Evolutionary conservation across 129 eudicot species (phyloP), one percentile per base, ranked within the genome.

Genomic region (Cynara cardunculus): DNA sequence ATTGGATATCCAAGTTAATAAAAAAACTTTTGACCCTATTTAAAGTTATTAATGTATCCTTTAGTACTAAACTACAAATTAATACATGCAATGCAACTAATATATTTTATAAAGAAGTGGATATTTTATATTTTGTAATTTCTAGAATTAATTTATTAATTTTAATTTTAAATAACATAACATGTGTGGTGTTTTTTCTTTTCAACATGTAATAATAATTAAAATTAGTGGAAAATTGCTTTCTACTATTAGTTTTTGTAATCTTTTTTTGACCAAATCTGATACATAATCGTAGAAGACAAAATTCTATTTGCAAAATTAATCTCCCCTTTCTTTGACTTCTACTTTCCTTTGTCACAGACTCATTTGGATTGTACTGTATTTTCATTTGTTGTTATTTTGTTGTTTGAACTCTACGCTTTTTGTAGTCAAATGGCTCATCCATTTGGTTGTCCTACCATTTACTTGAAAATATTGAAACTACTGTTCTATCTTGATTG

Each of bases 231-330:
- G 22, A 13, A 6, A 21, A 16, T 46, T 49, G 75, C 32, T 46
- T n/a, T 81, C 25, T 72, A 25, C 44, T 59, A 59, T 39, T 62
- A 61, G 78, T 16, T 66, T 80, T 65, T 74, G 80, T 26, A 22
- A 74, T 67, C 72, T 31, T 81, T 74, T 25, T 22, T 81, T 81
- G 85, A 81, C 85, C 68, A 74, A 56, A 25, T 69, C 18, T 78
- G 9, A 69, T 46, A n/a, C 18, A 69, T 56, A 69, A 69, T 31
- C 65, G 24, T 28, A 69, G 69, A 0, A 4, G 69, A 26, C 18
- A 4, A 41, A 69, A 27, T 69, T 19, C 18, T 56, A 34, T 32
- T 18, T 71, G 75, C 14, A 0, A 64, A 24, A 22, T 64, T 19
- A 9, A 21, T 44, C 5, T 1, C 64, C 64, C 64, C 2, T 53